Evolutionary conservation across 805 yeast species (phyloP).

Genomic region (Suhomyces vadensis): DNA sequence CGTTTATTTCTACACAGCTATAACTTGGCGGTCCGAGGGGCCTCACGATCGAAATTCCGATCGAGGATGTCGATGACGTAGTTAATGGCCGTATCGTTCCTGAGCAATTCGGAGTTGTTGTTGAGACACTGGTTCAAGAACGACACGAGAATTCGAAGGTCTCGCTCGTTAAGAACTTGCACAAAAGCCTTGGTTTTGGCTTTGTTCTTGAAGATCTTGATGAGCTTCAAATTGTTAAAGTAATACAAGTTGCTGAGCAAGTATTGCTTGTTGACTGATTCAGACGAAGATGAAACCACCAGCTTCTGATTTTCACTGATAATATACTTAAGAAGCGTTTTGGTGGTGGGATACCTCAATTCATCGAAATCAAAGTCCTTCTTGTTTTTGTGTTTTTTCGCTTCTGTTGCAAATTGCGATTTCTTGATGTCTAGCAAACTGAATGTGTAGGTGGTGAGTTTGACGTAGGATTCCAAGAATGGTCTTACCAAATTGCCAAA

Average conservation of each 20-base stretch:
- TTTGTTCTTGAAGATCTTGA: conserved; percentile 42
- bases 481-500: conserved; percentile 35
- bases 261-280: conserved; percentile 44
- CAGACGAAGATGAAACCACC: conserved; percentile 19
- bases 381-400: conserved; percentile 6
- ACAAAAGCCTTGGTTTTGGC: conserved; percentile 44
- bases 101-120: conserved; percentile 9
- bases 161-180: conserved; percentile 27
- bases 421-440: conserved; percentile 17
- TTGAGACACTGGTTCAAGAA: conserved; percentile 25
- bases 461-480: conserved; percentile 33
- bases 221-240: conserved; percentile 34
- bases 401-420: conserved; percentile 13
- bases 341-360: conserved; percentile 32
- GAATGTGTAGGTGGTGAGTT: conserved; percentile 22
- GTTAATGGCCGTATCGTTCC: conserved; percentile 22
- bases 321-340: conserved; percentile 28
- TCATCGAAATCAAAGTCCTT: conserved; percentile 14
- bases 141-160: conserved; percentile 24
- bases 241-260: conserved; percentile 41
- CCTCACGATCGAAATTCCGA: conserved; percentile 22
- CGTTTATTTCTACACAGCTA: not conserved
- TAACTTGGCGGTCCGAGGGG: not conserved
- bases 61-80: conserved; percentile 39
- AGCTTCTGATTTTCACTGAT: conserved; percentile 17